Evolutionary conservation across 2,329 filamentous ascomycete genomes (phyloP), one percentile per base, ranked within the genome.

Genomic region (Diaporthe sp.): DNA sequence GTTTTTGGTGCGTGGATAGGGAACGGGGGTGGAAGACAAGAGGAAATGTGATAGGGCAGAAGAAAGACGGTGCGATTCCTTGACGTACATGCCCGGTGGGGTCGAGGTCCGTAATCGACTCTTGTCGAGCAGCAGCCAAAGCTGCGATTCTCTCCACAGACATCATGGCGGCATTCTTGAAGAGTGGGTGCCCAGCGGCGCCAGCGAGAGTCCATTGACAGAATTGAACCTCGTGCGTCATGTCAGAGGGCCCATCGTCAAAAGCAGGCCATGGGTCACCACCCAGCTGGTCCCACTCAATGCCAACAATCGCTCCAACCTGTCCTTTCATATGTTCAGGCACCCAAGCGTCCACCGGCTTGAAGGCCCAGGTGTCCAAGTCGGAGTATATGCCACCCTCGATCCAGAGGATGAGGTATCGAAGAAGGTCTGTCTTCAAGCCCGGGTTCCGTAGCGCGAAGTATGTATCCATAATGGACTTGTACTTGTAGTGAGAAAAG

Each of bases 331-430:
- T 19, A 5, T 73, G 25, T 12, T 59, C 47, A 8, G 80, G 78
- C 5, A 81, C 68, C 79, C 80, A 81, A 4, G 63, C 22, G 44
- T 87, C 82, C 69, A 91, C 81, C 0, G 89, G 86, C 42, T 85
- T 85, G 22, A 91, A 80, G 9, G 88, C 87, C 78, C 90, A 86
- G 19, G 91, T 89, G 77, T 92, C 90, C 65, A 91, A 90, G 77
- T 92, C 90, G 30, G 88, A 85, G 80, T 91, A 92, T 7, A 87
- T 78, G n/a, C 86, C 84, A 19, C 83, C 83, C 55, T 83, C 79
- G 3, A 70, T 73, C 12, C 44, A 55, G 10, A 81, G 78, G 30
- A 81, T 50, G 4, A 81, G 77, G 69, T 81, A 81, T 5, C 80
- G 79, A 1, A 81, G 76, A 15, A 81, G 63, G 42, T 81, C 78